Evolutionary conservation across 805 yeast species (phyloP).

Genomic region (Yamadazyma nakazawae): DNA sequence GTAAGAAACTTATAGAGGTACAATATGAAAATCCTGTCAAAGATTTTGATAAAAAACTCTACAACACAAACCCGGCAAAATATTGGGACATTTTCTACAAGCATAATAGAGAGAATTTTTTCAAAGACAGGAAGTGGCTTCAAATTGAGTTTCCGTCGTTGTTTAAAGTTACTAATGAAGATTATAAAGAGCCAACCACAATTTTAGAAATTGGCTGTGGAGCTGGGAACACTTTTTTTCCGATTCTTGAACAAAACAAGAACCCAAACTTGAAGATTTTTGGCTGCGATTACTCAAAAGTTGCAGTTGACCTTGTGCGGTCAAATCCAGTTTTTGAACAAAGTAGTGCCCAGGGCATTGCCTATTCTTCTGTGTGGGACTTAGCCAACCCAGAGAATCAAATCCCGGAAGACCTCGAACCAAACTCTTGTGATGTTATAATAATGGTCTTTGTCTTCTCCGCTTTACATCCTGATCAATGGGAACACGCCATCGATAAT

Average conservation of each 20-base stretch:
- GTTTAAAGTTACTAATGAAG: slow-evolving; percentile 66
- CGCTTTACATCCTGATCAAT: slow-evolving; percentile 88
- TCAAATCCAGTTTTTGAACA: slow-evolving; percentile 57
- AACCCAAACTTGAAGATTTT: slow-evolving; percentile 70
- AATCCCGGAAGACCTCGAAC: slow-evolving; percentile 82
- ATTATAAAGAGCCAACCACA: slow-evolving; percentile 64
- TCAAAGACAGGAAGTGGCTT: slow-evolving; percentile 95
- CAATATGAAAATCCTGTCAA: slow-evolving; percentile 84
- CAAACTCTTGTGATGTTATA: slow-evolving; percentile 80
- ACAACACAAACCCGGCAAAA: slow-evolving; percentile 82
- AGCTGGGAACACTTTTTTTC: slow-evolving; percentile 95
- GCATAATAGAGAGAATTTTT: slow-evolving; percentile 88
- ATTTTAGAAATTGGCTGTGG: slow-evolving; percentile 97
- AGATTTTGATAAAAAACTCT: slow-evolving; percentile 76
- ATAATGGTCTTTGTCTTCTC: slow-evolving; percentile 95
- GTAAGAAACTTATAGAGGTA: slow-evolving; percentile 65
- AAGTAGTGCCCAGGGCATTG: slow-evolving; percentile 43
- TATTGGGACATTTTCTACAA: slow-evolving; percentile 95
- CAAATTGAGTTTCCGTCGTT: slow-evolving; percentile 89
- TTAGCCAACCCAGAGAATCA: slow-evolving; percentile 69
- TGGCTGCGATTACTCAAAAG: slow-evolving; percentile 87
- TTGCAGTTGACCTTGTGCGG: slow-evolving; percentile 84
- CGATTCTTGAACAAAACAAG: slow-evolving; percentile 77
- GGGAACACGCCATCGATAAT: slow-evolving; percentile 78
- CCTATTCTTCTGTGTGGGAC: slow-evolving; percentile 94